Percentiles rank a stretch among this genome's conserved stretches.
phyloP scores from a whole-genome alignment of 352 stramenopile genomes.

The Pythium vanterpoolii region DNA sequence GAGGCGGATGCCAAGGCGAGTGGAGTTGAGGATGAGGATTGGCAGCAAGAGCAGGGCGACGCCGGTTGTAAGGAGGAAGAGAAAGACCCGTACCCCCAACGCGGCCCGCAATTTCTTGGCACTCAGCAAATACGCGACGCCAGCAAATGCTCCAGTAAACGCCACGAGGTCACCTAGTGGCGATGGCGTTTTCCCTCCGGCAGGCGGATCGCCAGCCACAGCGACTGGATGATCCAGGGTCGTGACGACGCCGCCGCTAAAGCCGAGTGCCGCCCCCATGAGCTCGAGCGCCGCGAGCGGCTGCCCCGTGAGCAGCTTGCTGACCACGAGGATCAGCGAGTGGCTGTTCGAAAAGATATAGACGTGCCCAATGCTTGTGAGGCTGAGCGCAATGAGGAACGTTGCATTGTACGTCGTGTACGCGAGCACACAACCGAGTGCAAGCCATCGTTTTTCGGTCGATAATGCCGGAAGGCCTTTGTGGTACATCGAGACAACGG shows the following conservation, averaged over 20 bases:
- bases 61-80: slow-evolving; percentile 36
- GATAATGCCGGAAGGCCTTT: slow-evolving; percentile 21
- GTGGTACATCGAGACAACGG: slow-evolving; percentile 24
- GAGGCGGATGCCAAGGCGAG: slow-evolving; percentile 18
- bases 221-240: slow-evolving; percentile 27
- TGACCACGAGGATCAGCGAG: slow-evolving; percentile 47
- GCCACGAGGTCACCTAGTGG: slow-evolving; percentile 45
- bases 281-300: slow-evolving; percentile 33
- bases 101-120: slow-evolving; percentile 40
- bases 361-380: slow-evolving; percentile 50
- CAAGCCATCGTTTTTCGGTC: slow-evolving; percentile 19
- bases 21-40: slow-evolving; percentile 23
- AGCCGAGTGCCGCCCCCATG: slow-evolving; percentile 35
- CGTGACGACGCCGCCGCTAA: slow-evolving; percentile 40
- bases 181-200: not conserved
- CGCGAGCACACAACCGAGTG: slow-evolving; percentile 24
- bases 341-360: slow-evolving; percentile 63
- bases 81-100: slow-evolving; percentile 39
- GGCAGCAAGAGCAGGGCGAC: slow-evolving; percentile 31
- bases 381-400: slow-evolving; percentile 45
- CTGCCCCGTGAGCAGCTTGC: slow-evolving; percentile 42
- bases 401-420: slow-evolving; percentile 49
- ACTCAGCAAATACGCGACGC: slow-evolving; percentile 41
- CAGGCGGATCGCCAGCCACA: not conserved
- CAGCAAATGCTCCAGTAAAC: slow-evolving; percentile 45